Evolutionary conservation across 2,329 filamentous ascomycete genomes (phyloP).

Genomic region (Alternaria novae-zelandiae): DNA sequence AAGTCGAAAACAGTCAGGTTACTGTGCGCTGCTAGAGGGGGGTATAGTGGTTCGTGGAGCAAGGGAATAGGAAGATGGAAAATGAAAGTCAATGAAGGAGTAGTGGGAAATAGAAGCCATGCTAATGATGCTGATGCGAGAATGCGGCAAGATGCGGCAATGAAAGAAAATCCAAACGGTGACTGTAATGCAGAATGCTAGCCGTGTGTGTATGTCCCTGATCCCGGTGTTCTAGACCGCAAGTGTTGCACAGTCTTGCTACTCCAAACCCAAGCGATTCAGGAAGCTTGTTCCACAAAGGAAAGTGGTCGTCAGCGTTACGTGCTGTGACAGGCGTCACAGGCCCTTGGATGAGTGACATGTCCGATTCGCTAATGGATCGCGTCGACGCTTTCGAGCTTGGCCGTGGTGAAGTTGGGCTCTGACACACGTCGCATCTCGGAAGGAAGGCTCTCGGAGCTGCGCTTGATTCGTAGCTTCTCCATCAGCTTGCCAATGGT

Average conservation of each 20-base stretch:
- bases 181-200: conserved; percentile 16
- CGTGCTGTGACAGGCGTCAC: conserved; percentile 15
- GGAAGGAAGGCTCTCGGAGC: conserved; percentile 40
- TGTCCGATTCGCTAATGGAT: conserved; percentile 30
- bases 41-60: conserved; percentile 43
- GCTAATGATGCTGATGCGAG: conserved; percentile 42
- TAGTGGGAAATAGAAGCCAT: conserved; percentile 27
- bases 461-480: conserved; percentile 75
- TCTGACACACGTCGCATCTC: conserved; percentile 47
- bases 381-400: conserved; percentile 40
- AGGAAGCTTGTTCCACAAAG: conserved; percentile 11
- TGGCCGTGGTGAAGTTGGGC: conserved; percentile 37
- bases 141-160: conserved; percentile 21
- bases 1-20: conserved; percentile 17
- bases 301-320: conserved; percentile 20
- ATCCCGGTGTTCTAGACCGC: conserved; percentile 20
- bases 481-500: conserved; percentile 83
- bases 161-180: conserved; percentile 21
- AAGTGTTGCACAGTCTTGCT: conserved; percentile 24
- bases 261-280: conserved; percentile 22
- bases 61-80: conserved; percentile 11
- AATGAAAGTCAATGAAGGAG: conserved; percentile 3
- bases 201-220: conserved; percentile 14
- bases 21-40: conserved; percentile 25
- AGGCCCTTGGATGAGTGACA: conserved; percentile 7